Evolutionary conservation across 768 basidiomycete species (phyloP), one percentile per base, ranked within the genome.

Genomic region (Boletus huronensis): DNA sequence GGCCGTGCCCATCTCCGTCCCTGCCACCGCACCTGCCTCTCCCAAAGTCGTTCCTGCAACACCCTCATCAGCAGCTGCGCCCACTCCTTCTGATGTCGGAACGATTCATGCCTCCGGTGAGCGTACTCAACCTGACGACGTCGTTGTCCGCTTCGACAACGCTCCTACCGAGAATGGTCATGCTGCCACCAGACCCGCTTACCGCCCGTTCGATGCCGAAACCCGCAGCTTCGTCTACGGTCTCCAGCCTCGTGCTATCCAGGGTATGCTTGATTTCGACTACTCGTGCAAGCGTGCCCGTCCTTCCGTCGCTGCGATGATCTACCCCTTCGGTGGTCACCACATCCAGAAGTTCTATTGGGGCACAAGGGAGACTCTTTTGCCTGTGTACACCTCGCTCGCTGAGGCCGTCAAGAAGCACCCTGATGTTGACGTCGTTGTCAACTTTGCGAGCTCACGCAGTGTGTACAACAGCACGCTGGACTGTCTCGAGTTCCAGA

Each of bases 271-370:
- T 55, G 97, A 99, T 82, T 99, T 99, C 62, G 97, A 99, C 80
- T 99, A 87, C 77, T 93, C 93, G 14, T 99, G 97, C 75, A 95
- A 95, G 17, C 90, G 97, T 58, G 73, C 82, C 43, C 82, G 88
- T 19, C 94, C 97, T 35, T 90, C 87, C 43, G 97, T 98, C 60
- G 95, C 97, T 28, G 97, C 97, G 36, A 99, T 98, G 96, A 97
- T 99, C 70, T 99, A 99, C 74, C 97, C 96, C 70, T 99, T 99
- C 75, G 97, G 96, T 68, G 96, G 96, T 19, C 96, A 98, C 77
- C 97, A 98, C 77, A 97, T 98, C 74, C 97, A 99, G 78, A 99
- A 99, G 79, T 98, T 99, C 84, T 98, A 99, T 82, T 98, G 97
- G 97, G 97, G 97, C 52, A 98, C 97, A 38, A 93, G 92, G 79